Conservation (phyloP, 164 flowering plant species). For the Malania oleifera region DNA sequence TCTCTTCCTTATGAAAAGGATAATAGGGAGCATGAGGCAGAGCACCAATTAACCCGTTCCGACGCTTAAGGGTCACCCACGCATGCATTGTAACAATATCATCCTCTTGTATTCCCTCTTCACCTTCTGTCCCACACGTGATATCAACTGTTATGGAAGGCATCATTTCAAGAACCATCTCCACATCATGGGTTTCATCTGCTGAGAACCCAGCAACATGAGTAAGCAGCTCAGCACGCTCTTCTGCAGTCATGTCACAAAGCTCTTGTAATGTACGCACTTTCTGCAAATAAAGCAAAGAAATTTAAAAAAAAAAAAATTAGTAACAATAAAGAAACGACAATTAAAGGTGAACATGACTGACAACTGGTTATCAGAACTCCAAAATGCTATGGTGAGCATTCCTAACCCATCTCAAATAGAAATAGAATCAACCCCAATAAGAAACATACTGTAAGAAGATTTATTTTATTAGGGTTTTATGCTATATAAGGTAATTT, state of each 20-base stretch:
- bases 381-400: too few species aligned
- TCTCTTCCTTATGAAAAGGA: constrained; percentile 95
- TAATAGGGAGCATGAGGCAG: constrained; percentile 84
- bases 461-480: too few species aligned
- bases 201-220: constrained; percentile 70
- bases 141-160: constrained; percentile 65
- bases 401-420: too few species aligned
- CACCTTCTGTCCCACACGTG: constrained; percentile 90
- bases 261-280: constrained; percentile 79
- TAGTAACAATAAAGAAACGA: not conserved
- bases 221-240: constrained; percentile 70
- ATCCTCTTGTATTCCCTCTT: constrained; percentile 95
- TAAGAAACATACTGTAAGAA: too few species aligned
- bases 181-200: constrained; percentile 63
- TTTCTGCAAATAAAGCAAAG: constrained; percentile 48
- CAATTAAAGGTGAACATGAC: not conserved
- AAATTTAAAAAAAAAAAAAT: not conserved
- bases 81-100: constrained; percentile 86
- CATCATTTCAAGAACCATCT: constrained; percentile 78
- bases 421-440: too few species aligned
- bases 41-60: constrained; percentile 69
- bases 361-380: too few species aligned
- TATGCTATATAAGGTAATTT: too few species aligned
- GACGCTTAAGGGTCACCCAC: constrained; percentile 74
- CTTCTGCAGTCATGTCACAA: constrained; percentile 51